phyloP scores from a whole-genome alignment of 2,329 filamentous ascomycete species.

The Fusarium coicis region DNA sequence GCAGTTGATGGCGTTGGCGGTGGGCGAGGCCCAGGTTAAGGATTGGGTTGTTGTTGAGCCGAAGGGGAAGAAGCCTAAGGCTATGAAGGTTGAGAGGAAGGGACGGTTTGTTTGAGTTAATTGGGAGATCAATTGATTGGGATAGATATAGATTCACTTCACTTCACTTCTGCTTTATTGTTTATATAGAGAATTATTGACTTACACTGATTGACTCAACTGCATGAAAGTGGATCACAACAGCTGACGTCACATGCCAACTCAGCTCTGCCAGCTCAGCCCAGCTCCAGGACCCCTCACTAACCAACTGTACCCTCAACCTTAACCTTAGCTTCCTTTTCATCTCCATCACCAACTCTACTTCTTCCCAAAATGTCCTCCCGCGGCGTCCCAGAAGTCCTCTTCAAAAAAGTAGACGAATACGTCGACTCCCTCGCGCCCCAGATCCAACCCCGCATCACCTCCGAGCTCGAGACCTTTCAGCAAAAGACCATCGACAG shows the following conservation, averaged over 20 bases:
- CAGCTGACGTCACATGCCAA: slow-evolving; percentile 26
- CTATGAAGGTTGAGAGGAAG: neutral
- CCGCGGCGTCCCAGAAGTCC: slow-evolving; percentile 53
- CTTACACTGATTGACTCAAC: neutral
- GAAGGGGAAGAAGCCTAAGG: neutral
- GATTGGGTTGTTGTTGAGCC: slow-evolving; percentile 35
- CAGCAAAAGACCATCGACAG: slow-evolving; percentile 58
- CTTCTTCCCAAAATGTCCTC: slow-evolving; percentile 47
- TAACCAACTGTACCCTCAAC: neutral
- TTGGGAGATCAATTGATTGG: neutral
- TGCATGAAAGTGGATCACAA: slow-evolving; percentile 10
- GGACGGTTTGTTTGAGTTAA: neutral
- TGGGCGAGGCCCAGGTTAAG: slow-evolving; percentile 32
- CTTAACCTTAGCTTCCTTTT: neutral
- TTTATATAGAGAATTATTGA: neutral
- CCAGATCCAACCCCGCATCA: slow-evolving; percentile 59
- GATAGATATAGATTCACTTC: neutral
- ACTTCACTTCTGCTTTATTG: neutral
- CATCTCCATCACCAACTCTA: neutral
- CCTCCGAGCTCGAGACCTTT: slow-evolving; percentile 55
- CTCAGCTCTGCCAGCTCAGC: slow-evolving; percentile 16
- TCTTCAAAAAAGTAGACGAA: slow-evolving; percentile 57
- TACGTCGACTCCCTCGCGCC: slow-evolving; percentile 60
- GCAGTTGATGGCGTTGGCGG: slow-evolving; percentile 32
- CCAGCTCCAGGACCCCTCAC: slow-evolving; percentile 12